phyloP scores from a whole-genome alignment of 2,329 filamentous ascomycete genomes.

The Penicillium sclerotiorum region DNA sequence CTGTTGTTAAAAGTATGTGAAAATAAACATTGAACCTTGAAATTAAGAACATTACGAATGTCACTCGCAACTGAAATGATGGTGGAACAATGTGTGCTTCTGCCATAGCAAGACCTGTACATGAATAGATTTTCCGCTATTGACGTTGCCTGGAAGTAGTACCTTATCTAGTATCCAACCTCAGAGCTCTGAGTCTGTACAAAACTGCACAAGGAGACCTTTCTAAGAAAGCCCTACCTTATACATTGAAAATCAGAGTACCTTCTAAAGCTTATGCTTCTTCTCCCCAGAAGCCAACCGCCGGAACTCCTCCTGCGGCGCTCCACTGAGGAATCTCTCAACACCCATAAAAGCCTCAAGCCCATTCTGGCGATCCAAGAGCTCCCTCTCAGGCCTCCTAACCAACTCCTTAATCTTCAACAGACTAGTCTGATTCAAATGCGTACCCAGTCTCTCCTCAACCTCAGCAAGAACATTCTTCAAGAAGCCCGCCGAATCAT shows the following conservation, averaged over 20 bases:
- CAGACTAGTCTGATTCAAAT: slow-evolving; percentile 78
- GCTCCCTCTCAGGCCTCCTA: slow-evolving; percentile 69
- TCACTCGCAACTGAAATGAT: no score
- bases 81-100: no score
- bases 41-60: no score
- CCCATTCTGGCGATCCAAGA: slow-evolving; percentile 75
- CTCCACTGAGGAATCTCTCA: slow-evolving; percentile 74
- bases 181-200: no score
- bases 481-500: slow-evolving; percentile 70
- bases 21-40: not conserved
- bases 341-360: slow-evolving; percentile 84
- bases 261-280: slow-evolving; percentile 80
- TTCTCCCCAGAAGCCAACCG: slow-evolving; percentile 86
- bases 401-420: slow-evolving; percentile 84
- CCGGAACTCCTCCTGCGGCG: slow-evolving; percentile 86
- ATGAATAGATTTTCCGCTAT: no score
- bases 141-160: no score
- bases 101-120: no score
- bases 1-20: not conserved
- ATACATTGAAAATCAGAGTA: not conserved
- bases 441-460: slow-evolving; percentile 74
- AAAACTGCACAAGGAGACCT: no score
- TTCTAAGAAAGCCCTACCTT: no score
- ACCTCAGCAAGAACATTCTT: slow-evolving; percentile 75
- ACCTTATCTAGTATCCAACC: no score